A percentile compares a stretch with the other conserved stretches of the same genome.
These are phyloP conservation scores for Fraxinus paxiana DNA, from an alignment of 305 asterid genomes.

Conservation along the genomic window DNA sequence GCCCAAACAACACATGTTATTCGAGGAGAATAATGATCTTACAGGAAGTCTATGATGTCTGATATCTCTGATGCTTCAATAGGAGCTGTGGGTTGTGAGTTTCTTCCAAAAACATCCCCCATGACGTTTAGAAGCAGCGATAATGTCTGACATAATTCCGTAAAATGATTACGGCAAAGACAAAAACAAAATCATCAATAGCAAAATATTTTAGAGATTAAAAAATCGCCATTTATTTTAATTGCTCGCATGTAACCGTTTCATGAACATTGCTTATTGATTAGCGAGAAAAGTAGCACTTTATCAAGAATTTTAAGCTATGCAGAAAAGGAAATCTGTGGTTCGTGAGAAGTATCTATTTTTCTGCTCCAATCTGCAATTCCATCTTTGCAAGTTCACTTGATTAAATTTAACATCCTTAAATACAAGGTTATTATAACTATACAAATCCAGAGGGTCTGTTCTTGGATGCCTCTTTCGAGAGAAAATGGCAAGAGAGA, in stretches of 20 bases:
- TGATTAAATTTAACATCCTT: neutral
- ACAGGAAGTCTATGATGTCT: conserved; percentile 87
- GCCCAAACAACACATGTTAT: neutral
- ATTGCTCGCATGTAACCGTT: neutral
- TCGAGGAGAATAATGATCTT: conserved; percentile 31
- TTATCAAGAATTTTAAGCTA: neutral
- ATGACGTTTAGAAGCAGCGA: conserved; percentile 60
- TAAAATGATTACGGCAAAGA: conserved; percentile 3
- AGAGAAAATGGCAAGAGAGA: conserved; percentile 5
- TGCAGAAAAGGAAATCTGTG: neutral
- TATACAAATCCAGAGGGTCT: neutral
- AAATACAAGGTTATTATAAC: neutral
- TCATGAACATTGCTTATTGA: neutral
- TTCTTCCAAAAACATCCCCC: conserved; percentile 89
- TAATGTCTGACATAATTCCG: conserved; percentile 46
- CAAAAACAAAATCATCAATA: neutral
- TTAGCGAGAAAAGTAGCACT: neutral
- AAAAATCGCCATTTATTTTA: neutral
- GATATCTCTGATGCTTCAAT: conserved; percentile 80
- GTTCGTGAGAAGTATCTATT: neutral
- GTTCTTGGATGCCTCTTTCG: neutral
- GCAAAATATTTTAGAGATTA: neutral
- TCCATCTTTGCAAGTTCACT: neutral
- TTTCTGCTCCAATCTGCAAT: neutral
- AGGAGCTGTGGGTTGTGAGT: conserved; percentile 58